Evolutionary conservation across 2,329 filamentous ascomycete species (phyloP).

Genomic region (Clonostachys rhizophaga): DNA sequence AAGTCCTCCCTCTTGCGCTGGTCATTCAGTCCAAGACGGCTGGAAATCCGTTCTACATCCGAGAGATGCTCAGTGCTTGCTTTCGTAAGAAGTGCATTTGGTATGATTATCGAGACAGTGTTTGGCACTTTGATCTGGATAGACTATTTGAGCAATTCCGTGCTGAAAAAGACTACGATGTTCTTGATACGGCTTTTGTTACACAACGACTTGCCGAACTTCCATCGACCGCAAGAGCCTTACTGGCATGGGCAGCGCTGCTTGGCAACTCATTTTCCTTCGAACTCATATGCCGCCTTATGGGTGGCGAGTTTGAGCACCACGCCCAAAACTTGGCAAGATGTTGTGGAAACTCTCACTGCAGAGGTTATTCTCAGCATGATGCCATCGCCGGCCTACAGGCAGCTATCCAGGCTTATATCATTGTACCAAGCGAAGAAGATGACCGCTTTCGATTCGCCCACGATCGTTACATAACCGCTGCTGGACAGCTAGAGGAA

Average conservation of each 20-base stretch:
- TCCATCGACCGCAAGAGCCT: constrained; percentile 66
- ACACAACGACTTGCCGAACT: constrained; percentile 73
- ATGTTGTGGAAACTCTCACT: constrained; percentile 11
- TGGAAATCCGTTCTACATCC: constrained; percentile 87
- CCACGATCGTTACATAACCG: constrained; percentile 82
- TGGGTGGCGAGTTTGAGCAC: constrained; percentile 70
- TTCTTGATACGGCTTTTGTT: constrained; percentile 79
- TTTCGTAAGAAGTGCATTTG: constrained; percentile 84
- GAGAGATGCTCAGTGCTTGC: constrained; percentile 84
- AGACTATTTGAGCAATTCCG: constrained; percentile 81
- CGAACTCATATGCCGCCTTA: constrained; percentile 68
- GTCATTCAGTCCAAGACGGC: constrained; percentile 86
- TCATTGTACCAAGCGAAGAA: constrained; percentile 75
- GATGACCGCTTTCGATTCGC: constrained; percentile 87
- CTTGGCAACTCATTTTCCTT: constrained; percentile 84
- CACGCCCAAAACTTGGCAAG: constrained; percentile 37
- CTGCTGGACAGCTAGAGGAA: constrained; percentile 65
- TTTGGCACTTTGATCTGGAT: constrained; percentile 84
- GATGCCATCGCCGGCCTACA: constrained; percentile 78
- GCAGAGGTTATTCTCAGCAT: constrained; percentile 49
- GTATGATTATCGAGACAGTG: constrained; percentile 80
- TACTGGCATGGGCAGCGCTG: constrained; percentile 82
- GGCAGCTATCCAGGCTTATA: constrained; percentile 71
- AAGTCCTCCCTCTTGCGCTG: constrained; percentile 71
- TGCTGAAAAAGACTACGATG: constrained; percentile 71